Conservation (phyloP, 2,329 filamentous ascomycete species). For the Allantophomopsis cytisporea region DNA sequence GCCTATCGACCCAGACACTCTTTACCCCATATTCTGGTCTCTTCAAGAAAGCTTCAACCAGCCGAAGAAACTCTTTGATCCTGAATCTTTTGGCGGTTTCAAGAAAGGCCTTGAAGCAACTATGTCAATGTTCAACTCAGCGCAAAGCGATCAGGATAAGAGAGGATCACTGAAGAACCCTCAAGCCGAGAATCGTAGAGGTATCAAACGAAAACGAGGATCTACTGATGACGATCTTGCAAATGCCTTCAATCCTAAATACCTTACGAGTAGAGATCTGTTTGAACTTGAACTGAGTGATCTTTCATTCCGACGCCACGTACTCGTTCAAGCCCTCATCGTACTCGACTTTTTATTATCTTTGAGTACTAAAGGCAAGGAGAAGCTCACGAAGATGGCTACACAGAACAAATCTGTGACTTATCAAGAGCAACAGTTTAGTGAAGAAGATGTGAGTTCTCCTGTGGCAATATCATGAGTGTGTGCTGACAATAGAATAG, state of each 20-base stretch:
- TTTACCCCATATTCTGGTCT: slow-evolving; percentile 92
- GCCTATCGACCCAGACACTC: slow-evolving; percentile 48
- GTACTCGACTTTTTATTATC: slow-evolving; percentile 93
- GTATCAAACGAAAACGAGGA: slow-evolving; percentile 57
- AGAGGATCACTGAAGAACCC: slow-evolving; percentile 31
- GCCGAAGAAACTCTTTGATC: slow-evolving; percentile 68
- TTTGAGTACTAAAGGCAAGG: slow-evolving; percentile 68
- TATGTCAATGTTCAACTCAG: slow-evolving; percentile 64
- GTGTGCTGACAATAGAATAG: slow-evolving; percentile 24
- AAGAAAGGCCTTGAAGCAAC: slow-evolving; percentile 49
- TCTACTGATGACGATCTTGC: slow-evolving; percentile 46
- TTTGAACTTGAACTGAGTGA: slow-evolving; percentile 96
- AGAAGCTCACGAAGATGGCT: slow-evolving; percentile 55
- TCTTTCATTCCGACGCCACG: slow-evolving; percentile 83
- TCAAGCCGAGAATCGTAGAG: slow-evolving; percentile 46
- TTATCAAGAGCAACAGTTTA: slow-evolving; percentile 61
- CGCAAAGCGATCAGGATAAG: slow-evolving; percentile 31
- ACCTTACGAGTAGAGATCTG: slow-evolving; percentile 90
- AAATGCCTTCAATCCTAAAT: slow-evolving; percentile 88
- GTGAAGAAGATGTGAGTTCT: slow-evolving; percentile 65
- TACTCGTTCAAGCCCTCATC: slow-evolving; percentile 90
- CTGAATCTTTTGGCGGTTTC: slow-evolving; percentile 51
- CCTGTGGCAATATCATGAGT: slow-evolving; percentile 1
- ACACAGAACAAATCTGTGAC: slow-evolving; percentile 65
- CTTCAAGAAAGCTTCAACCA: slow-evolving; percentile 87